A percentile compares a stretch with the other conserved stretches of the same genome.
These are phyloP conservation scores for Lipomyces sp. DNA, from an alignment of 805 yeast species.

Conservation along the genomic window DNA sequence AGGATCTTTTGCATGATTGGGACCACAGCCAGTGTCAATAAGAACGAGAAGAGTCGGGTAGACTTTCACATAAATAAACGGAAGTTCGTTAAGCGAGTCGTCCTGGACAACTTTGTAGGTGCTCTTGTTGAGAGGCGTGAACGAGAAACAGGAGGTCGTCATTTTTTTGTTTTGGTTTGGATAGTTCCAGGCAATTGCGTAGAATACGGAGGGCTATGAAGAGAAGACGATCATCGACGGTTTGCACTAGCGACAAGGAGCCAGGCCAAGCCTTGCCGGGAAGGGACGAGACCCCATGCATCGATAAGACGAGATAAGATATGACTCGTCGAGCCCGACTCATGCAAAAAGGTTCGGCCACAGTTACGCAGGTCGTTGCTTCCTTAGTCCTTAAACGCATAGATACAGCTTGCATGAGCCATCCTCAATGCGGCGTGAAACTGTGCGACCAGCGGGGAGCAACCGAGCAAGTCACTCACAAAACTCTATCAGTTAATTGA, in stretches of 20 bases:
- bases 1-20: constrained; percentile 33
- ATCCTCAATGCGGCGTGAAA: background rate
- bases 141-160: constrained; percentile 31
- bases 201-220: too few relatives aligned
- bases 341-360: background rate
- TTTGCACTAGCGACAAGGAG: too few relatives aligned
- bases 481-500: too few relatives aligned
- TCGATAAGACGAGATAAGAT: background rate
- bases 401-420: background rate
- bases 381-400: background rate
- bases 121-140: constrained; percentile 24
- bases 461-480: too few relatives aligned
- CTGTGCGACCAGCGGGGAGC: background rate
- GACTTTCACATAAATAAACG: constrained; percentile 37
- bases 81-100: constrained; percentile 34
- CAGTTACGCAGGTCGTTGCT: background rate
- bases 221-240: too few relatives aligned
- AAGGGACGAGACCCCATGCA: background rate
- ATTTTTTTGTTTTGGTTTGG: background rate
- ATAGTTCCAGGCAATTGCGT: background rate
- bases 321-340: background rate
- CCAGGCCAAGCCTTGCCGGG: background rate
- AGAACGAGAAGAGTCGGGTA: constrained; percentile 33
- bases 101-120: constrained; percentile 37
- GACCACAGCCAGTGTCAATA: constrained; percentile 37